phyloP scores from a whole-genome alignment of 768 basidiomycete genomes.

The Austroboletus festivus region DNA sequence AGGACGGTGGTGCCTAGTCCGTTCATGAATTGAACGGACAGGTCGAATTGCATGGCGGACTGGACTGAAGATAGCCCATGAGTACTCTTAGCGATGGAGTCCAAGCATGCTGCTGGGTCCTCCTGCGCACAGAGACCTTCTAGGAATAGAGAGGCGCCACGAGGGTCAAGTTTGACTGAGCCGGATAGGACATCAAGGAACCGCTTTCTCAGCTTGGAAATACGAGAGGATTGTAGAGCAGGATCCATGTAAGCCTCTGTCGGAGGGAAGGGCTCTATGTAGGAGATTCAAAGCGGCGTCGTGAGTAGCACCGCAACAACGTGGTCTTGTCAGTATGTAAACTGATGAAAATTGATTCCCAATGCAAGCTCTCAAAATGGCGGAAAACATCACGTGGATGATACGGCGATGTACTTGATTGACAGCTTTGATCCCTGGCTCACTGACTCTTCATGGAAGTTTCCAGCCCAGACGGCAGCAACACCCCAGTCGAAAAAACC shows the following conservation, averaged over 20 bases:
- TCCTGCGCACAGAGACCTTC: constrained; percentile 44
- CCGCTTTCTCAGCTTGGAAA: constrained; percentile 30
- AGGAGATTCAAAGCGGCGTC: too few relatives aligned
- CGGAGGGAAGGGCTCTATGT: too few relatives aligned
- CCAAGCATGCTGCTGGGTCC: constrained; percentile 38
- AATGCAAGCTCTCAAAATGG: too few relatives aligned
- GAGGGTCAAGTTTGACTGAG: constrained; percentile 21
- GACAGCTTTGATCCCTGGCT: too few relatives aligned
- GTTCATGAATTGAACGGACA: constrained; percentile 43
- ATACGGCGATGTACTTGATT: too few relatives aligned
- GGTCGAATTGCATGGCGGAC: constrained; percentile 41
- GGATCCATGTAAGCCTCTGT: constrained; percentile 2
- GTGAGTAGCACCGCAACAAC: too few relatives aligned
- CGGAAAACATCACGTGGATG: too few relatives aligned
- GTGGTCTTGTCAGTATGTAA: too few relatives aligned
- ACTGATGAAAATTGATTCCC: too few relatives aligned
- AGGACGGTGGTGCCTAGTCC: constrained; percentile 37
- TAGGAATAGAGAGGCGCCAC: constrained; percentile 35
- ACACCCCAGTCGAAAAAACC: too few relatives aligned
- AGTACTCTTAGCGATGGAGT: constrained; percentile 35
- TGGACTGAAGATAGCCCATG: constrained; percentile 37
- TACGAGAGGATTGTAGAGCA: constrained; percentile 1
- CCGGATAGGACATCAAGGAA: constrained; percentile 35
- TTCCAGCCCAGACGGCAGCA: too few relatives aligned
- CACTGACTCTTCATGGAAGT: too few relatives aligned